Conservation (phyloP, 2,329 filamentous ascomycete genomes). For the Fusarium mexicanum region DNA sequence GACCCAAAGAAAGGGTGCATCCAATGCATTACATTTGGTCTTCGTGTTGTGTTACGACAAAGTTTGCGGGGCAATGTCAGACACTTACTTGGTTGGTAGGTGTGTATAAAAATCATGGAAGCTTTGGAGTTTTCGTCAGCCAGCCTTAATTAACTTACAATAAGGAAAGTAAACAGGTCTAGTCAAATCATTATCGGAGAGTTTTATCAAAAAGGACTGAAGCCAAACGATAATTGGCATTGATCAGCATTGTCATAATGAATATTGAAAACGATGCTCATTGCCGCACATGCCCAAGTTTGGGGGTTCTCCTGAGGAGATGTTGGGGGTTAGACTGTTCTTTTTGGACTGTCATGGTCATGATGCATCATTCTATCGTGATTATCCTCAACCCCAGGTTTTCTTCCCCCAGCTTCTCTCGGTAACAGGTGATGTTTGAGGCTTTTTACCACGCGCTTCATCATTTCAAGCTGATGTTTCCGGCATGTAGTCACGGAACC, state of each 20-base stretch:
- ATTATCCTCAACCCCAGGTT: constrained; percentile 21
- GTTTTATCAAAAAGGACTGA: constrained; percentile 9
- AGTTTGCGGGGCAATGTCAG: constrained; percentile 6
- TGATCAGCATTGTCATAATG: constrained; percentile 20
- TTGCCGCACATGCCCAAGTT: not conserved
- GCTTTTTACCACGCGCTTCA: not conserved
- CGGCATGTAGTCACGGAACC: not conserved
- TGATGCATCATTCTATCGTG: constrained; percentile 25
- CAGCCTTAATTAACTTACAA: not conserved
- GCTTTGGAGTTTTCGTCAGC: not conserved
- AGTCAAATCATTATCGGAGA: constrained; percentile 9
- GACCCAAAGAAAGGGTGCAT: not conserved
- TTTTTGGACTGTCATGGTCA: not conserved
- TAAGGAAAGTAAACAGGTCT: constrained; percentile 20
- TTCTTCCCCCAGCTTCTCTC: not conserved
- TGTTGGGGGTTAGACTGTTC: constrained; percentile 7
- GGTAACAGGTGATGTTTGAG: constrained; percentile 18
- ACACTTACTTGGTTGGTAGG: not conserved
- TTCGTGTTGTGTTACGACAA: not conserved
- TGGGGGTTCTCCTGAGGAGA: constrained; percentile 4
- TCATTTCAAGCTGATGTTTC: constrained; percentile 9
- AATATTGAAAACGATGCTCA: not conserved
- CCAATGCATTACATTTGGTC: not conserved
- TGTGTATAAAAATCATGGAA: not conserved
- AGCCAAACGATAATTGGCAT: constrained; percentile 13